Evolutionary conservation across 2,329 filamentous ascomycete genomes (phyloP).

Genomic region (Calonectria leucothoes): DNA sequence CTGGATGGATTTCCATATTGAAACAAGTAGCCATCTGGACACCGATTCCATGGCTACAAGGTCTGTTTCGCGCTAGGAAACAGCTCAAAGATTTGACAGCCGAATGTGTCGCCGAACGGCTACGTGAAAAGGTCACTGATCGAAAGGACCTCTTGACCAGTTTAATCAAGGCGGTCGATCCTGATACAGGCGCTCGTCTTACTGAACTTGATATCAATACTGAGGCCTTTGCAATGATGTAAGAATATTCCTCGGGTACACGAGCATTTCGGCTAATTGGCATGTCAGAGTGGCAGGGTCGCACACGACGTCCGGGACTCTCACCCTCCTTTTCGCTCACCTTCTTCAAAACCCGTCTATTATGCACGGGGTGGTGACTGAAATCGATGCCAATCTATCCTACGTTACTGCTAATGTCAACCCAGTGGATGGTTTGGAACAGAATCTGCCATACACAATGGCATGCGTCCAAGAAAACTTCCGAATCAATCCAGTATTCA

Average conservation of each 20-base stretch:
- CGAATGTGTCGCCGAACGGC: slow-evolving; percentile 3
- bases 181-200: neutral
- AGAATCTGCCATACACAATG: slow-evolving; percentile 5
- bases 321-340: slow-evolving; percentile 5
- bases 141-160: slow-evolving; percentile 13
- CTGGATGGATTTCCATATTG: neutral
- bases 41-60: neutral
- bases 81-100: slow-evolving; percentile 9
- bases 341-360: slow-evolving; percentile 1
- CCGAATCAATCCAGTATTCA: slow-evolving; percentile 13
- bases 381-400: neutral
- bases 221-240: slow-evolving; percentile 15
- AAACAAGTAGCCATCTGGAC: neutral
- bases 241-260: neutral
- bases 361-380: neutral
- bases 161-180: slow-evolving; percentile 17
- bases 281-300: slow-evolving; percentile 2
- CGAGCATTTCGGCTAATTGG: neutral
- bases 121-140: neutral
- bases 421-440: neutral
- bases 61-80: slow-evolving; percentile 3
- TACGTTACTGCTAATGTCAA: neutral
- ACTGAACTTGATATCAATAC: slow-evolving; percentile 14
- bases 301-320: slow-evolving; percentile 14
- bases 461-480: slow-evolving; percentile 18